phyloP scores from a whole-genome alignment of 495 filamentous ascomycete species.

The Tricharina praecox region DNA sequence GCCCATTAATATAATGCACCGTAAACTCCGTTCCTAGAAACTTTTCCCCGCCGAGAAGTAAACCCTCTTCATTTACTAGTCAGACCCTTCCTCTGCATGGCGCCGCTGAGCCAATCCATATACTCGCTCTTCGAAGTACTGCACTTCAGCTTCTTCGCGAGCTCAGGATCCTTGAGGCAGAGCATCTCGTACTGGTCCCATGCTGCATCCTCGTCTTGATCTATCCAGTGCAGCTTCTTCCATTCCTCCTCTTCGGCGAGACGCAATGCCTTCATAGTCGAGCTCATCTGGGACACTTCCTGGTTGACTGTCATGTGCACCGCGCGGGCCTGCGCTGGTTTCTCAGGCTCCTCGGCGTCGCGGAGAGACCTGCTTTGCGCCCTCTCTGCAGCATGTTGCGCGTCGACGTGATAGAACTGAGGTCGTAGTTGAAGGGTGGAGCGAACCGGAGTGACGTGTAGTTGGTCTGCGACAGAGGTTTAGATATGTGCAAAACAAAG shows the following conservation, averaged over 20 bases:
- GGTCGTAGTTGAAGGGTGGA: constrained; percentile 58
- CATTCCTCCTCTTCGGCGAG: constrained; percentile 51
- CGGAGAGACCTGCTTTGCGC: constrained; percentile 27
- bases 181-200: constrained; percentile 46
- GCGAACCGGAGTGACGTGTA: constrained; percentile 51
- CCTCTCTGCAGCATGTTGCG: constrained; percentile 37
- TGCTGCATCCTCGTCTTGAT: constrained; percentile 49
- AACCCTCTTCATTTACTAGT: no score
- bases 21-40: no score
- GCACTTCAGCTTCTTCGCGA: constrained; percentile 9
- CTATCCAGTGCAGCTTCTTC: constrained; percentile 45
- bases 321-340: constrained; percentile 39
- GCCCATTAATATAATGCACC: no score
- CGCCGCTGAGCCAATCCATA: constrained; percentile 23
- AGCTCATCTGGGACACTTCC: constrained; percentile 33
- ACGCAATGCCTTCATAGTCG: constrained; percentile 38
- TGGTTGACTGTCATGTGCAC: constrained; percentile 54
- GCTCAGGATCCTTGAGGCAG: constrained; percentile 37
- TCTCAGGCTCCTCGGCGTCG: constrained; percentile 30
- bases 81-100: neutral
- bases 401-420: constrained; percentile 60
- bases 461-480: constrained; percentile 33
- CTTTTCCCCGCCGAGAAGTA: no score
- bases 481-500: no score
- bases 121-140: constrained; percentile 21